Base-by-base conservation (phyloP, 805 yeast species). In the Jamesozyma jinghongensis region DNA sequence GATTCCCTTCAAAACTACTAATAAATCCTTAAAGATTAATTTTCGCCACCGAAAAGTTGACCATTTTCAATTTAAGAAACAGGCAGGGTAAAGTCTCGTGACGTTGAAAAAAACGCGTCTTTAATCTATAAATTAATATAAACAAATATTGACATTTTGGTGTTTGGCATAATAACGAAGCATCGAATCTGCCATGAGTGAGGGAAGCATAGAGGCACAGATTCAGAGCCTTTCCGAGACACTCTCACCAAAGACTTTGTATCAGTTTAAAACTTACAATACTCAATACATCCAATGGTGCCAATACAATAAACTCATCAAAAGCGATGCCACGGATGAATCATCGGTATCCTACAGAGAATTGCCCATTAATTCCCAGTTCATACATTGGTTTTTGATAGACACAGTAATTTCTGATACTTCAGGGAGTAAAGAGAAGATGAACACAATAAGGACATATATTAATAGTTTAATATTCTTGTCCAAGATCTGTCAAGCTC, bases 281-380 rank as follows among this genome's bases (percentile, higher is more conserved):
- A 43, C 53, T 12, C 53, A 51, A 31, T 59, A 52, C 44, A 49
- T 55, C 11, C 45, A 50, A 27, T 59, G 63, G 63, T 51, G 54
- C 32, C 40, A 42, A 16, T 43, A 38, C 13, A 45, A 42, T n/a
- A 40, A 45, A 4, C 30, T 53, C 5, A 27, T 50, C 14, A 32
- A 30, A 13, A 2, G 11, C 11, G 17, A 31, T 13, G 14, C 19
- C 19, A 19, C 19, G 10, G 19, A 27, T 18, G 31, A 33, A 16
- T 42, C 41, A 6, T 37, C 32, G 27, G 36, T 41, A 17, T 38
- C 46, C 14, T 56, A 54, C 37, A 39, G 37, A 14, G 47, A 46
- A 26, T 27, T 58, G 25, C 57, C 58, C 2, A 29, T 58, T 5
- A 47, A 54, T n/a, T 46, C 55, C 1, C 46, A 40, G 5, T 36